Conservation (phyloP, 1,284 basidiomycete genomes). For the Trametes pubescens region DNA sequence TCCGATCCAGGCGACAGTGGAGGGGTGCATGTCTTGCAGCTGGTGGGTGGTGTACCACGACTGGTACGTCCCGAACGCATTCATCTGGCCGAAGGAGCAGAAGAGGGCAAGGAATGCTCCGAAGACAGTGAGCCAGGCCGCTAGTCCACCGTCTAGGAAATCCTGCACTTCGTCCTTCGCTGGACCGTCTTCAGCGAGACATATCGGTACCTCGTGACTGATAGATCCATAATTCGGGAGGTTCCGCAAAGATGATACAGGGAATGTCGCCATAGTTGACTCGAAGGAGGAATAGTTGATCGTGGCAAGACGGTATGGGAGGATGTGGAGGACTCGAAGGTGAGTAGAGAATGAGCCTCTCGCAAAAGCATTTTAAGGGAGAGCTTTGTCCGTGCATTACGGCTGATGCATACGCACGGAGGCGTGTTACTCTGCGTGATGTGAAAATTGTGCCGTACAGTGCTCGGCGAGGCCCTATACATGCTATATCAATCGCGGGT, state of each 20-base stretch:
- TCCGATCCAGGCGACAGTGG: constrained; percentile 58
- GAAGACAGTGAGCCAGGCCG: constrained; percentile 35
- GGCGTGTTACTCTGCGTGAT: constrained; percentile 5
- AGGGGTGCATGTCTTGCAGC: constrained; percentile 45
- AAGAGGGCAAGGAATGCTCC: constrained; percentile 37
- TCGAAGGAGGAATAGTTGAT: background rate
- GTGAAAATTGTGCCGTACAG: constrained; percentile 19
- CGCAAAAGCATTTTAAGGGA: constrained; percentile 17
- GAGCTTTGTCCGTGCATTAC: constrained; percentile 23
- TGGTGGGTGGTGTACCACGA: constrained; percentile 53
- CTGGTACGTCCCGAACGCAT: constrained; percentile 52
- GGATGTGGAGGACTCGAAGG: background rate
- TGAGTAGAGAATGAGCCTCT: background rate
- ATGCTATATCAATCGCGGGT: constrained; percentile 11
- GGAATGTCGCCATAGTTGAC: constrained; percentile 15
- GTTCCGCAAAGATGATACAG: constrained; percentile 2
- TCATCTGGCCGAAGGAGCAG: constrained; percentile 50
- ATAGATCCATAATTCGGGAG: constrained; percentile 22
- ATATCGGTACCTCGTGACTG: background rate
- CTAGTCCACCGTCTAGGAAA: constrained; percentile 25
- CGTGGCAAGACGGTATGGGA: background rate
- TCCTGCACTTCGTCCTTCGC: constrained; percentile 13
- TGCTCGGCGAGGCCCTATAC: constrained; percentile 20
- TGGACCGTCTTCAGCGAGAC: background rate
- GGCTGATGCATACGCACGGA: constrained; percentile 30